Percentiles rank a stretch among this genome's conserved stretches.
phyloP scores from a whole-genome alignment of 495 filamentous ascomycete species.

The Neurospora terricola region DNA sequence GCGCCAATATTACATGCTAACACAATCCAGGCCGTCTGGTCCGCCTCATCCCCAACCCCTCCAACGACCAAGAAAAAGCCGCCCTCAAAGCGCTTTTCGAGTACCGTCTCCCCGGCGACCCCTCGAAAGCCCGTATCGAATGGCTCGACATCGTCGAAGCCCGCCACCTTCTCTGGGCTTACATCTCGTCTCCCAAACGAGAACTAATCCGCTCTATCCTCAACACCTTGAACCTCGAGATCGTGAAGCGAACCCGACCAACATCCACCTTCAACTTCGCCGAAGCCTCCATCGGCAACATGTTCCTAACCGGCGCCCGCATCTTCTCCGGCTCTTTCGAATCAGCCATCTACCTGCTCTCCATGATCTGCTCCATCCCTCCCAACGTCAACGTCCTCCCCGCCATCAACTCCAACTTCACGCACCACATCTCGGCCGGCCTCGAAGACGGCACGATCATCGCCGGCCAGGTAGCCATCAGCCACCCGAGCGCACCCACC shows the following conservation, averaged over 20 bases:
- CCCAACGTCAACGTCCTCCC: constrained; percentile 69
- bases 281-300: constrained; percentile 81
- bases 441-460: constrained; percentile 70
- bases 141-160: constrained; percentile 89
- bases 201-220: constrained; percentile 89
- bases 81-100: constrained; percentile 80
- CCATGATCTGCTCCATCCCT: constrained; percentile 71
- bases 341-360: constrained; percentile 70
- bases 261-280: constrained; percentile 78
- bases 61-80: constrained; percentile 49
- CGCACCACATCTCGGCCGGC: constrained; percentile 83
- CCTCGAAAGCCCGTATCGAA: constrained; percentile 47
- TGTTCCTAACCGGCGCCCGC: constrained; percentile 80
- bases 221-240: constrained; percentile 79
- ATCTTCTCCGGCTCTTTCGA: constrained; percentile 77
- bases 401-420: constrained; percentile 87
- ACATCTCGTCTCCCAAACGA: constrained; percentile 72
- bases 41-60: constrained; percentile 69
- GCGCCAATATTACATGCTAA: neutral
- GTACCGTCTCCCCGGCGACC: constrained; percentile 58
- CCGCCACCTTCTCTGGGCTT: constrained; percentile 60
- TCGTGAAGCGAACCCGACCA: constrained; percentile 74
- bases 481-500: constrained; percentile 57
- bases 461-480: constrained; percentile 86
- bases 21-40: constrained; percentile 61